A percentile compares a stretch with the other conserved stretches of the same genome.
Conservation (phyloP, 352 stramenopile genomes). For the Pythium coloratum region DNA sequence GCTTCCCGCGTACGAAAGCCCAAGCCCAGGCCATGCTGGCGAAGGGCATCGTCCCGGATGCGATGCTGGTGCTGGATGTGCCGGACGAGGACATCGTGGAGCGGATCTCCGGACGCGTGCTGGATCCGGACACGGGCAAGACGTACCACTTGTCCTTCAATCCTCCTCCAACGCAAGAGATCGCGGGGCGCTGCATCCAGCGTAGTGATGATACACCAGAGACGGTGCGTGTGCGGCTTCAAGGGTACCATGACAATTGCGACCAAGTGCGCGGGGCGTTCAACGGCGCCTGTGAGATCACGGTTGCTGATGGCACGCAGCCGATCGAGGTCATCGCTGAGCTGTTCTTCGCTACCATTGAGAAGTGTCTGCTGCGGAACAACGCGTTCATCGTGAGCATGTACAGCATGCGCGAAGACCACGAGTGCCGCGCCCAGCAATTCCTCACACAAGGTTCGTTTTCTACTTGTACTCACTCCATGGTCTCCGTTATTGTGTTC, state of each 20-base stretch:
- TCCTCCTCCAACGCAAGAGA: slow-evolving; percentile 60
- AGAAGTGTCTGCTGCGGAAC: slow-evolving; percentile 56
- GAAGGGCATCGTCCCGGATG: slow-evolving; percentile 85
- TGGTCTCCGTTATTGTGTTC: not conserved
- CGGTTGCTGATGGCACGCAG: slow-evolving; percentile 47
- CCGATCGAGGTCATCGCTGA: slow-evolving; percentile 57
- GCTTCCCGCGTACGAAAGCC: slow-evolving; percentile 91
- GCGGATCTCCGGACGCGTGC: slow-evolving; percentile 90
- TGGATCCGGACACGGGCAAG: slow-evolving; percentile 91
- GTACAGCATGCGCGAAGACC: slow-evolving; percentile 46
- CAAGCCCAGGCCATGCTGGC: slow-evolving; percentile 73
- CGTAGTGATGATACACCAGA: slow-evolving; percentile 89
- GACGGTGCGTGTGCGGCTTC: slow-evolving; percentile 84
- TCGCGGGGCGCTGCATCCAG: slow-evolving; percentile 63
- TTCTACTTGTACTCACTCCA: not conserved
- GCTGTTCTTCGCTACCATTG: slow-evolving; percentile 49
- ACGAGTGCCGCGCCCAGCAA: slow-evolving; percentile 44
- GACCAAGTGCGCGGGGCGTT: slow-evolving; percentile 44
- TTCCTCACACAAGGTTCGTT: slow-evolving; percentile 54
- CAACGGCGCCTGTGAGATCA: slow-evolving; percentile 42
- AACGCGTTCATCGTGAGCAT: slow-evolving; percentile 57
- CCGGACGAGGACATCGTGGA: slow-evolving; percentile 93
- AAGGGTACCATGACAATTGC: slow-evolving; percentile 83
- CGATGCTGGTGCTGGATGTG: slow-evolving; percentile 94
- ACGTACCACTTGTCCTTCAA: slow-evolving; percentile 92